These are phyloP conservation scores for Fusarium praegraminearum DNA, from an alignment of 2,329 filamentous ascomycete genomes.

Conservation along the genomic window DNA sequence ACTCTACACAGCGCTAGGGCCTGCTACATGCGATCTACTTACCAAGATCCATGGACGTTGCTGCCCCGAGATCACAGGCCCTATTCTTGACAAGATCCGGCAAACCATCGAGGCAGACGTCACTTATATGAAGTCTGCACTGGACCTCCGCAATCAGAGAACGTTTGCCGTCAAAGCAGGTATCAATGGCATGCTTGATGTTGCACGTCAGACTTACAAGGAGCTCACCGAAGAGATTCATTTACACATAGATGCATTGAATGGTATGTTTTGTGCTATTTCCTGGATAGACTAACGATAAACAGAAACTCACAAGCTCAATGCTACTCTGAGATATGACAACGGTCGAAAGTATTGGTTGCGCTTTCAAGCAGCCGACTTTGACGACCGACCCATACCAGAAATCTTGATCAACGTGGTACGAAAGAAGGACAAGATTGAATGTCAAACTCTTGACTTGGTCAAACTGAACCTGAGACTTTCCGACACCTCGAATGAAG, in stretches of 20 bases:
- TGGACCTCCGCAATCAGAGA: constrained; percentile 90
- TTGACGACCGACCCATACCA: constrained; percentile 71
- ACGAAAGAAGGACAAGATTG: constrained; percentile 78
- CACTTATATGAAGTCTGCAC: constrained; percentile 78
- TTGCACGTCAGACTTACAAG: constrained; percentile 89
- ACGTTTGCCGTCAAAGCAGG: constrained; percentile 90
- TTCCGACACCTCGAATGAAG: constrained; percentile 83
- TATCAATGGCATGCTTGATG: constrained; percentile 86
- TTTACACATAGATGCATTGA: constrained; percentile 75
- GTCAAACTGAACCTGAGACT: constrained; percentile 85
- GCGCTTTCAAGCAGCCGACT: constrained; percentile 70
- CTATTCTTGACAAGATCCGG: constrained; percentile 74
- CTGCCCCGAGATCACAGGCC: constrained; percentile 68
- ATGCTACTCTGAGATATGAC: constrained; percentile 79
- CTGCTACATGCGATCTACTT: constrained; percentile 74
- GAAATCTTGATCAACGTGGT: constrained; percentile 81
- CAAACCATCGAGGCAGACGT: constrained; percentile 84
- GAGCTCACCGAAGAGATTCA: constrained; percentile 85
- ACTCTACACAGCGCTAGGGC: constrained; percentile 74
- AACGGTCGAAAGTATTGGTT: constrained; percentile 84
- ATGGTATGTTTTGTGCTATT: constrained; percentile 60
- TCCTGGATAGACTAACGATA: neutral
- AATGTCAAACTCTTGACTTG: constrained; percentile 88
- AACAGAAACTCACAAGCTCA: constrained; percentile 67
- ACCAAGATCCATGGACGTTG: constrained; percentile 77